These are phyloP conservation scores for Ulota crispa DNA, from an alignment of 225 moss, liverwort and hornwort genomes.

Conservation along the genomic window DNA sequence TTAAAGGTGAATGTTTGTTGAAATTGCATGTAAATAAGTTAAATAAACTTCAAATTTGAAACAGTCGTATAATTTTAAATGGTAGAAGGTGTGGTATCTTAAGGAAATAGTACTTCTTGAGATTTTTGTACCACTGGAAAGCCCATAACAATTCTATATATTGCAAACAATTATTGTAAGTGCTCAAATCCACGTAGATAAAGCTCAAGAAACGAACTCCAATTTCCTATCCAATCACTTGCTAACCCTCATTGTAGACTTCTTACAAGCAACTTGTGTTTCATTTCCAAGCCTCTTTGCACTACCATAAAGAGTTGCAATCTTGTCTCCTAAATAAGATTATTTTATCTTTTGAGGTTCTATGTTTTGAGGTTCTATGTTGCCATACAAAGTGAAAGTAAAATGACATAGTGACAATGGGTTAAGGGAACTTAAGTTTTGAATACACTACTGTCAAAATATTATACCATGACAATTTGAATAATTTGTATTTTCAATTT, in stretches of 20 bases:
- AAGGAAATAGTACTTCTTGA: no score
- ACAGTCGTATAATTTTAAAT: neutral
- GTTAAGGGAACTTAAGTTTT: neutral
- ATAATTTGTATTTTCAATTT: neutral
- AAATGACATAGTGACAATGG: neutral
- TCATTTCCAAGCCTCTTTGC: no score
- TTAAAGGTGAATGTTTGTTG: constrained; percentile 19
- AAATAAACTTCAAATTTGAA: neutral
- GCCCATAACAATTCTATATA: no score
- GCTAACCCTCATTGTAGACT: no score
- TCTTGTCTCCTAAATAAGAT: fast-evolving
- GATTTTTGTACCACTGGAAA: no score
- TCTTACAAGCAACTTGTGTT: no score
- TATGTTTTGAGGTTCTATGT: neutral
- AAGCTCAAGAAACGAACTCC: no score
- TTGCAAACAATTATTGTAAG: no score
- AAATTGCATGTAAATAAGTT: neutral
- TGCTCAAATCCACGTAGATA: no score
- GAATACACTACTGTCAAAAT: neutral
- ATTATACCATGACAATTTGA: neutral
- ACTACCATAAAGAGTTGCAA: neutral
- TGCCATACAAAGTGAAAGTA: neutral
- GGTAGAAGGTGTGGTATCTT: no score
- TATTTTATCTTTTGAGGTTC: neutral
- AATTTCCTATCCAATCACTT: no score